Base-by-base conservation (phyloP, 2,329 filamentous ascomycete genomes). In the Podosphaera xanthii region DNA sequence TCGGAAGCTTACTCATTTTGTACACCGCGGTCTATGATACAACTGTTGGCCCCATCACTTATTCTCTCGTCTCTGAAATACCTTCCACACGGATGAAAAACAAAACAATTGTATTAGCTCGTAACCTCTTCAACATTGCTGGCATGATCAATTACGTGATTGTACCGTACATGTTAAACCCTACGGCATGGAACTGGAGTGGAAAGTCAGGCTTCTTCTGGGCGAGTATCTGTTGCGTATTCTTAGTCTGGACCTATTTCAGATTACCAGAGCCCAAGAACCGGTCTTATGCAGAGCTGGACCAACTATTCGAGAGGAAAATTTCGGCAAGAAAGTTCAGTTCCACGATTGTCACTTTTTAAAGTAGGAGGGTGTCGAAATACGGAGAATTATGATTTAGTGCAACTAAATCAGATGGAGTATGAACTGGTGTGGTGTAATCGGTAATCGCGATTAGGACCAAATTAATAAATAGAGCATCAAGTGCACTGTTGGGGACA, bases 31-130 rank as follows among this genome's bases (percentile, higher is more conserved):
- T 70, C 6, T 76, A 75, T 63, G 71, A 75, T 62, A 62, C 72
- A 12, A 74, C 72, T 0, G 67, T 75, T 8, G 74, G 73, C 1
- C 73, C 73, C 1, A 70, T 73, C 9, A 70, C 71, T 38, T 75
- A 74, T 62, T 68, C 69, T 7, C 69, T 75, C 3, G 70, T 74
- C 0, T 67, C 72, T 1, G 73, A 76, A 56, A 69, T 70, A 10
- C 71, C 72, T 0, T 73, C 72, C 0, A 71, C 70, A 2, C 70
- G 73, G 38, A 76, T 95, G 44, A 84, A 88, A 68, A 88, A 91
- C 73, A 94, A 94, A 75, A 94, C 89, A 0, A 84, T 94, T 34
- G 88, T 91, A 0, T 76, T 75, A 30, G 70, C 71, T 1, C 66
- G 72, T 8, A 70, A 69, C 52, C 63, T 67, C 6, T 74, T 72